phyloP scores from a whole-genome alignment of 768 basidiomycete species.

The Boletus subparvulus region DNA sequence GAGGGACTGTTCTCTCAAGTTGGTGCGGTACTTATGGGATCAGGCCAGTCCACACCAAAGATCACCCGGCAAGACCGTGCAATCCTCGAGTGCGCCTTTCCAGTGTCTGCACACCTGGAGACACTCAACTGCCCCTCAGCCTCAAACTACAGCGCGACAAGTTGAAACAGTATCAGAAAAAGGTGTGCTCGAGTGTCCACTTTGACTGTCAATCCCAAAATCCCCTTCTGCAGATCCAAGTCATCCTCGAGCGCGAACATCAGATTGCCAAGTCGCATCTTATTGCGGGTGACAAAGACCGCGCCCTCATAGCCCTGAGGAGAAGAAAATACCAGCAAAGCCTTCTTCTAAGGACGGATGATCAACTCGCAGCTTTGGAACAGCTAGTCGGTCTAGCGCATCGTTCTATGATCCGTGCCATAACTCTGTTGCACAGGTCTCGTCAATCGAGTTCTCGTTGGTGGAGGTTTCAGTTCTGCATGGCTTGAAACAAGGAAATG shows the following conservation, averaged over 20 bases:
- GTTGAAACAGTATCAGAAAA: constrained; percentile 92
- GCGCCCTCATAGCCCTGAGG: constrained; percentile 84
- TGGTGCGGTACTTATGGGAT: constrained; percentile 51
- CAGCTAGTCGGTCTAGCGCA: constrained; percentile 60
- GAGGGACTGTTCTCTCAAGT: not conserved
- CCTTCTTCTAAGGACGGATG: constrained; percentile 83
- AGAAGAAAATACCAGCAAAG: constrained; percentile 93
- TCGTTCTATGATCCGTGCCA: not conserved
- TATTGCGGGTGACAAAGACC: constrained; percentile 76
- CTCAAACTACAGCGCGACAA: constrained; percentile 97
- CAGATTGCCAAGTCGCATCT: constrained; percentile 86
- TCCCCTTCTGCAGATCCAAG: constrained; percentile 64
- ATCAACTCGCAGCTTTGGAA: constrained; percentile 85
- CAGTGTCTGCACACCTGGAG: constrained; percentile 14
- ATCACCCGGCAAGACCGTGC: constrained; percentile 93
- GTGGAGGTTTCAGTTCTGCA: constrained; percentile 91
- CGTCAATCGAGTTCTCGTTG: constrained; percentile 94
- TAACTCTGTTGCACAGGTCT: constrained; percentile 58
- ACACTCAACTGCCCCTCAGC: constrained; percentile 43
- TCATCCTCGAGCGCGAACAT: constrained; percentile 81
- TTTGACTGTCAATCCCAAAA: not conserved
- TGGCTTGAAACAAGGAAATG: constrained; percentile 90
- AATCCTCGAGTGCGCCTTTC: constrained; percentile 74
- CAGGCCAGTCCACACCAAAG: constrained; percentile 75
- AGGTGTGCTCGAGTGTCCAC: constrained; percentile 46